phyloP scores from a whole-genome alignment of 2,329 filamentous ascomycete species.

The Phyllosticta paracitricarpa region DNA sequence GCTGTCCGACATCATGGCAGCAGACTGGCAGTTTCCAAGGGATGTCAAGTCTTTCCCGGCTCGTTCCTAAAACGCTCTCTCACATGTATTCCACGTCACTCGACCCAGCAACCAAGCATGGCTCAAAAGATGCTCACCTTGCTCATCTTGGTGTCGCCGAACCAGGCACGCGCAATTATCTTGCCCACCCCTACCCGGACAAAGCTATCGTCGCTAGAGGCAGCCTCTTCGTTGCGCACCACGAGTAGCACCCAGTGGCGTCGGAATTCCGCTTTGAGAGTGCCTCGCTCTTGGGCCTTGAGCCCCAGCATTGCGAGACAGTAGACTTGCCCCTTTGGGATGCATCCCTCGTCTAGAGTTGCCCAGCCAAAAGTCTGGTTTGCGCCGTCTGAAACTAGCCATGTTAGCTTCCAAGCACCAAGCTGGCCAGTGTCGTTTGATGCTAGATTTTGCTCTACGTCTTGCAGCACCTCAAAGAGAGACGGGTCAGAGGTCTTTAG shows the following conservation, averaged over 20 bases:
- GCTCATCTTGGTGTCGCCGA: constrained; percentile 2
- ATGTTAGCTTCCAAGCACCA: neutral
- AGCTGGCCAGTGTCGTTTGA: neutral
- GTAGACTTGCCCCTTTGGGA: neutral
- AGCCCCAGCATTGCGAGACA: constrained; percentile 12
- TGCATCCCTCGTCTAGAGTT: constrained; percentile 12
- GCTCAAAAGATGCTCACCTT: neutral
- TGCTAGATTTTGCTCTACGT: neutral
- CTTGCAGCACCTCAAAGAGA: too few species aligned
- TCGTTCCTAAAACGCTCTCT: neutral
- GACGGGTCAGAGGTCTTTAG: neutral
- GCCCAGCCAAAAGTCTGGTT: constrained; percentile 12
- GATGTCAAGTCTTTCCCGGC: too few species aligned
- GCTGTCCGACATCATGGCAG: too few species aligned
- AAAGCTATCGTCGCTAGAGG: neutral
- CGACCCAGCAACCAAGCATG: too few species aligned
- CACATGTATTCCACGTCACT: neutral
- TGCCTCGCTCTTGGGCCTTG: neutral
- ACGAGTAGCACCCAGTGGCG: constrained; percentile 14
- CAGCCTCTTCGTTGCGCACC: neutral
- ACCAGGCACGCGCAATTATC: constrained; percentile 9
- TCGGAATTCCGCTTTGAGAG: neutral
- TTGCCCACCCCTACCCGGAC: constrained; percentile 13
- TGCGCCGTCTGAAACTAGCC: neutral
- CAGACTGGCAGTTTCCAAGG: too few species aligned